A percentile compares a stretch with the other conserved stretches of the same genome.
Evolutionary conservation across 805 yeast genomes (phyloP).

Genomic region (Alloascoidea hylecoeti): DNA sequence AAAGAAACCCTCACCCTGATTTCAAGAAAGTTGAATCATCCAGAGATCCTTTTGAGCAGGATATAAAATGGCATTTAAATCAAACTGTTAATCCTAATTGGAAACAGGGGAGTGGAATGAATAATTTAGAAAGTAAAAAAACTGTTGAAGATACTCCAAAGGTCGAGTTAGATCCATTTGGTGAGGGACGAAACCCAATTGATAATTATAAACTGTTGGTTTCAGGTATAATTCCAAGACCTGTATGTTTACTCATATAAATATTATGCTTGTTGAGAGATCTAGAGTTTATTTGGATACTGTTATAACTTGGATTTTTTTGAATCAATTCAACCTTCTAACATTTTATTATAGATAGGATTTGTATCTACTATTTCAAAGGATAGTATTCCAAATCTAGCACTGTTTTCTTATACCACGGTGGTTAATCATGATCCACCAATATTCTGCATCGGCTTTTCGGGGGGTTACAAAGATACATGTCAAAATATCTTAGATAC

Average conservation of each 20-base stretch:
- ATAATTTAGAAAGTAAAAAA: conserved; percentile 19
- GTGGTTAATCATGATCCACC: conserved; percentile 42
- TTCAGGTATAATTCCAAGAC: conserved; percentile 45
- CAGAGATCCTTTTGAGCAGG: conserved; percentile 11
- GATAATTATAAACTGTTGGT: conserved; percentile 36
- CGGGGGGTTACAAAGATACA: conserved; percentile 36
- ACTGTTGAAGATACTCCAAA: no score
- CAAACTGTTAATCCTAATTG: conserved; percentile 20
- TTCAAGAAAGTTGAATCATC: conserved; percentile 12
- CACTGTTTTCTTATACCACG: conserved; percentile 48
- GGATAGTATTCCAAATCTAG: conserved; percentile 31
- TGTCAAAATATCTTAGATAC: conserved; percentile 32
- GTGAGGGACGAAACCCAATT: conserved; percentile 21
- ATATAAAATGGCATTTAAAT: conserved; percentile 11
- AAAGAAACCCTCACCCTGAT: conserved; percentile 8
- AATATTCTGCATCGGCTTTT: conserved; percentile 33
- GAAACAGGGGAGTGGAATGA: conserved; percentile 35
- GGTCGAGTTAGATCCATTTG: conserved; percentile 33
- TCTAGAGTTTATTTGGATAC: no score
- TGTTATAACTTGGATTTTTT: no score
- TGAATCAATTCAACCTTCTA: no score
- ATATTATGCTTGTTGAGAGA: no score
- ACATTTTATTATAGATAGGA: conserved; percentile 30
- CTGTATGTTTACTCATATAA: conserved; percentile 13
- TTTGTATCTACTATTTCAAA: conserved; percentile 32